Evolutionary conservation across 2,329 filamentous ascomycete species (phyloP).

Genomic region (Cordyceps farinosa): DNA sequence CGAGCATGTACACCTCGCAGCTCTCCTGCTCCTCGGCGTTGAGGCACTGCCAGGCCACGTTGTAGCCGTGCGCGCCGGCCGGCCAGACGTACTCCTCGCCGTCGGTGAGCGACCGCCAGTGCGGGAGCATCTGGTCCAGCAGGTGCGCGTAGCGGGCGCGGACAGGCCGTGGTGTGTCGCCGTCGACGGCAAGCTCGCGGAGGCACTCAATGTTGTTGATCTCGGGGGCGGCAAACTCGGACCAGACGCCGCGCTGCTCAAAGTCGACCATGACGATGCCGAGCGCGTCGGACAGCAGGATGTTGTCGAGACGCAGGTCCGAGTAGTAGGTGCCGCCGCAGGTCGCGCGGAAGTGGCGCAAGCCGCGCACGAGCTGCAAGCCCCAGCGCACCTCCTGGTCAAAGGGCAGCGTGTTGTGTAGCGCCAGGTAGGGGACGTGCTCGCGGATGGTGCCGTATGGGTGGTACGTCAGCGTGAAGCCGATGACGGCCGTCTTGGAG

Average conservation of each 20-base stretch:
- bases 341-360: slow-evolving; percentile 47
- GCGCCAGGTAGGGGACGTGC: slow-evolving; percentile 47
- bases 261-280: slow-evolving; percentile 58
- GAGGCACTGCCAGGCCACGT: slow-evolving; percentile 55
- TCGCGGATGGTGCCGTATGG: slow-evolving; percentile 53
- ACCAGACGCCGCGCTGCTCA: slow-evolving; percentile 61
- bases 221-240: slow-evolving; percentile 58
- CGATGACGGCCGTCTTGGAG: slow-evolving; percentile 51
- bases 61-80: slow-evolving; percentile 42
- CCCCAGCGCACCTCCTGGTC: slow-evolving; percentile 52
- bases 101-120: slow-evolving; percentile 40
- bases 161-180: slow-evolving; percentile 40
- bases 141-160: slow-evolving; percentile 39
- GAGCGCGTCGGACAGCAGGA: slow-evolving; percentile 46
- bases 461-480: slow-evolving; percentile 56
- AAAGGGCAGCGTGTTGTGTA: slow-evolving; percentile 41
- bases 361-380: slow-evolving; percentile 47
- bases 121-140: slow-evolving; percentile 43
- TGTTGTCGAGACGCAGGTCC: slow-evolving; percentile 57
- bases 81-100: slow-evolving; percentile 48
- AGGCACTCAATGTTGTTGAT: slow-evolving; percentile 58
- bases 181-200: slow-evolving; percentile 49
- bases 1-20: slow-evolving; percentile 61
- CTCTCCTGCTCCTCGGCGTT: slow-evolving; percentile 49
- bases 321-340: slow-evolving; percentile 50